phyloP scores from a whole-genome alignment of 164 flowering plant species.

The Vitis rupestris region DNA sequence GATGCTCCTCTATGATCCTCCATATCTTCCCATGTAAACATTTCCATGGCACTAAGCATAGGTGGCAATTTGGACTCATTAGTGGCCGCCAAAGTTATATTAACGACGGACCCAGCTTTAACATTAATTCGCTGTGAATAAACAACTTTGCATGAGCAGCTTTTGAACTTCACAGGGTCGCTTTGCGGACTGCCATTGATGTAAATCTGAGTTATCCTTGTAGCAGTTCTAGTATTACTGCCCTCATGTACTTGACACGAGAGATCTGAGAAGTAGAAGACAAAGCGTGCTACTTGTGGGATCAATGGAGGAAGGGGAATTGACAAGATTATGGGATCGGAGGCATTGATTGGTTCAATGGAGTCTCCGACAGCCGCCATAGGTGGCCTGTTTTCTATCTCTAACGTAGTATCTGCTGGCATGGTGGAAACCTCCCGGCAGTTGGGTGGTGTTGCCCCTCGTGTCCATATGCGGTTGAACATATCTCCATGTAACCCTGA shows the following conservation, averaged over 20 bases:
- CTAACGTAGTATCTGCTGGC: no score
- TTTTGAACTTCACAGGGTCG: neutral
- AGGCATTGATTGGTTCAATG: neutral
- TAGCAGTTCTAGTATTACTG: no score
- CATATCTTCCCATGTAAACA: neutral
- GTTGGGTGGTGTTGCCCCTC: no score
- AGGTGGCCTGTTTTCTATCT: no score
- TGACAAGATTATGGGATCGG: neutral
- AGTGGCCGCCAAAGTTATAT: neutral
- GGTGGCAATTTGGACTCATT: neutral
- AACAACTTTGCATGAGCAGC: neutral
- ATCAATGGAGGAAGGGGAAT: neutral
- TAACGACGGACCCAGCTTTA: neutral
- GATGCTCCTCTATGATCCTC: no score
- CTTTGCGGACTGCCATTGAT: neutral
- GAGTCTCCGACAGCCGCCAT: neutral
- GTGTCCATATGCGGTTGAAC: no score
- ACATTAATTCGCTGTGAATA: neutral
- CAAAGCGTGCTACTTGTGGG: neutral
- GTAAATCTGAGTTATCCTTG: neutral
- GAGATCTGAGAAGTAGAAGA: neutral
- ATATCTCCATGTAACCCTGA: no score
- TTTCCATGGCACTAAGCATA: slow-evolving; percentile 5
- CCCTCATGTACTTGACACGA: no score
- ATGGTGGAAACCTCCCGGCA: no score